Conservation (phyloP, 2,329 filamentous ascomycete species). For the Lasiodiplodia citricola region DNA sequence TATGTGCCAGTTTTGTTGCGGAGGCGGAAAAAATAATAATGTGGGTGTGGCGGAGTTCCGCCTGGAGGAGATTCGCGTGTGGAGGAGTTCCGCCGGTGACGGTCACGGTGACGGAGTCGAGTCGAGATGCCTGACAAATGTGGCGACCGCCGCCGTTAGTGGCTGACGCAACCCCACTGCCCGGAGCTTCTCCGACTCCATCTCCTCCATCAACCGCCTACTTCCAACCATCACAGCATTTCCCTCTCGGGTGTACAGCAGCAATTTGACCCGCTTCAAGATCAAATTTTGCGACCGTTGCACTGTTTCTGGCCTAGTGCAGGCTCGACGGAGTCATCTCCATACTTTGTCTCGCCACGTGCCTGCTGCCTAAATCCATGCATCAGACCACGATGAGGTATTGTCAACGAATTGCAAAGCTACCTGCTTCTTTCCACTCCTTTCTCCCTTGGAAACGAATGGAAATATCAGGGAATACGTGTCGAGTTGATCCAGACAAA, state of each 20-base stretch:
- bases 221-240: background rate
- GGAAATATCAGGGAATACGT: no score
- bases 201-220: background rate
- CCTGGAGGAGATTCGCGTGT: background rate
- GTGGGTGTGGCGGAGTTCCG: background rate
- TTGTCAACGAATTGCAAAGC: no score
- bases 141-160: background rate
- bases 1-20: background rate
- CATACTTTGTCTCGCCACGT: no score
- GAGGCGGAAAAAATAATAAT: background rate
- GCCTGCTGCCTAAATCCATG: no score
- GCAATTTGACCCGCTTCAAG: background rate
- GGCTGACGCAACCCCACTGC: background rate
- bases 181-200: slow-evolving; percentile 3
- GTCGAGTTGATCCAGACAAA: no score
- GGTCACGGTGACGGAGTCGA: slow-evolving; percentile 10
- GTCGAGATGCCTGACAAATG: slow-evolving; percentile 3
- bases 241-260: background rate
- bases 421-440: no score
- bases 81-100: background rate
- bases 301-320: background rate
- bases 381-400: no score
- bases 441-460: no score
- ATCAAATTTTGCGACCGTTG: background rate
- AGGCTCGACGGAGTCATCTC: no score